Evolutionary conservation across 116 monocot genomes (phyloP).

Genomic region (Papilionanthe hybrid): DNA sequence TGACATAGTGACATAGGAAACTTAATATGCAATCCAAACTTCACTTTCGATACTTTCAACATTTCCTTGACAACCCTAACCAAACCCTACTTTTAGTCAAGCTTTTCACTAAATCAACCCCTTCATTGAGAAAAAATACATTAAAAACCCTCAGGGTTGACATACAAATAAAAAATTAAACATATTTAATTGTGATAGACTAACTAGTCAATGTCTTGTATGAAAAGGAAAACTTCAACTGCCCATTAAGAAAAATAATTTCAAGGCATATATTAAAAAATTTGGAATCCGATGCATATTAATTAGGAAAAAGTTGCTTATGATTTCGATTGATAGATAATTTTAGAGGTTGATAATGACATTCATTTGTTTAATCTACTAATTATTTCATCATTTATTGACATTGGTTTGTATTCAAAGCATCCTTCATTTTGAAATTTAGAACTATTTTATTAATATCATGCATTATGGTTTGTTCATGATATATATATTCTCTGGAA

Average conservation of each 20-base stretch:
- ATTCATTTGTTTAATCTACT: background rate
- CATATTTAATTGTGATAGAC: background rate
- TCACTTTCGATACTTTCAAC: background rate
- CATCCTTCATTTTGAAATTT: no score
- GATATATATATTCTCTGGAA: no score
- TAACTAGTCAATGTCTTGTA: background rate
- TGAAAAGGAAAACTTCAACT: constrained; percentile 1
- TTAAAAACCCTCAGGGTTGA: background rate
- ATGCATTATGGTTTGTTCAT: no score
- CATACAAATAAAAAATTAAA: background rate
- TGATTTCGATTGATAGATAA: background rate
- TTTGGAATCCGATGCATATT: background rate
- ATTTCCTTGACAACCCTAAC: constrained; percentile 2
- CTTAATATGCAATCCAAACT: background rate
- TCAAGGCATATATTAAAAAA: background rate
- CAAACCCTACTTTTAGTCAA: background rate
- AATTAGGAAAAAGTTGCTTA: background rate
- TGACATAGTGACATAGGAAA: constrained; percentile 2
- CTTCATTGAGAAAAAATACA: background rate
- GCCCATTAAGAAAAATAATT: constrained; percentile 1
- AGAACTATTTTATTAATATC: no score
- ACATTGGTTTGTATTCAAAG: background rate
- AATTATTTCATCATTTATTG: background rate
- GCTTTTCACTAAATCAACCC: background rate
- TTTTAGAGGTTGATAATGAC: background rate